A percentile compares a stretch with the other conserved stretches of the same genome.
Evolutionary conservation across 305 asterid species (phyloP).

Genomic region (Euphrasia arctica): DNA sequence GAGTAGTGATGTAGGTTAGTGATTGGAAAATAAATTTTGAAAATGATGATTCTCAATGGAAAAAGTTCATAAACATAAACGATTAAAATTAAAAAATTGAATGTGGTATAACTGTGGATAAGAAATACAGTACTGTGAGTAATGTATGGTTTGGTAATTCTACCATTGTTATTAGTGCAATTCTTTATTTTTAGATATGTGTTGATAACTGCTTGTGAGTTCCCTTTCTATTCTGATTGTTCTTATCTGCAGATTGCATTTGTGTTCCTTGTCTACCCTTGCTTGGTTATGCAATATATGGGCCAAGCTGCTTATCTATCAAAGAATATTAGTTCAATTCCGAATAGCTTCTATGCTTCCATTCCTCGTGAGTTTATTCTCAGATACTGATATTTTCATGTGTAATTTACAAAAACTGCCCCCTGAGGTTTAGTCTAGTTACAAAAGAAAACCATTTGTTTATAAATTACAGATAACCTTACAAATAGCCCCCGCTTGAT

Average conservation of each 20-base stretch:
- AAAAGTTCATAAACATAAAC: too few species aligned
- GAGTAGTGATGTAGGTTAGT: too few species aligned
- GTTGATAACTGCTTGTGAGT: constrained; percentile 2
- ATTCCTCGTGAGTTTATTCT: constrained; percentile 66
- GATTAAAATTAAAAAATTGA: not conserved
- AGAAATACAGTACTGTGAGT: not conserved
- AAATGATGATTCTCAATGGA: too few species aligned
- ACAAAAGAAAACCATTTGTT: not conserved
- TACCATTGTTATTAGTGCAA: constrained; percentile 2
- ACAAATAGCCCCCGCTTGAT: too few species aligned
- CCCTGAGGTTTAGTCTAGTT: not conserved
- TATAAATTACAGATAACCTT: too few species aligned
- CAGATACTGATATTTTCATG: not conserved
- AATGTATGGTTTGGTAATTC: not conserved
- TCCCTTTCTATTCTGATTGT: constrained; percentile 21
- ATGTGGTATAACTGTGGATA: constrained; percentile 14
- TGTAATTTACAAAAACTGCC: not conserved
- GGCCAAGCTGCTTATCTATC: constrained; percentile 98
- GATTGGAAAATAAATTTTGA: too few species aligned
- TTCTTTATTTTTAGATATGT: constrained; percentile 9
- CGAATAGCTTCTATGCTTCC: constrained; percentile 73
- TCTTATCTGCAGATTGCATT: constrained; percentile 73
- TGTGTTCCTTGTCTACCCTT: constrained; percentile 72
- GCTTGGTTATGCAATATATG: constrained; percentile 94
- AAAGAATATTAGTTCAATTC: constrained; percentile 52